Evolutionary conservation across 2,329 filamentous ascomycete genomes (phyloP).

Genomic region (Didymella pomorum): DNA sequence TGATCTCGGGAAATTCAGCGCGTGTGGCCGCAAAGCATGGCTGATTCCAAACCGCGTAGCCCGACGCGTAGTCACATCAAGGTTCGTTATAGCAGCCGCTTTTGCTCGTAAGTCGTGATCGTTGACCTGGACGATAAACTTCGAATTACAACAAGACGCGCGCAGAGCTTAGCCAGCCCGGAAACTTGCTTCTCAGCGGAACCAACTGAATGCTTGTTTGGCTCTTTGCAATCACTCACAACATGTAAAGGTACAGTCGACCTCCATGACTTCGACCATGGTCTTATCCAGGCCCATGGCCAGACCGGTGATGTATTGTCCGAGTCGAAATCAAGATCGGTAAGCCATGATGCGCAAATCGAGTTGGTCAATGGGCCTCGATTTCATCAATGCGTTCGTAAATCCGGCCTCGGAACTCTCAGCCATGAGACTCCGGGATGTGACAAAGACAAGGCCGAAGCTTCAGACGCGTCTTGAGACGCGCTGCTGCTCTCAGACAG

Average conservation of each 20-base stretch:
- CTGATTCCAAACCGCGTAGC: background rate
- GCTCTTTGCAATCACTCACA: background rate
- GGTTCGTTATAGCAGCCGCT: too few species aligned
- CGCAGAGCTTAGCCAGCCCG: background rate
- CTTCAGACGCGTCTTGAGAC: constrained; percentile 15
- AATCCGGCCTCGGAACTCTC: background rate
- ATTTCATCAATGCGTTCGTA: background rate
- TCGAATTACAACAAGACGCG: background rate
- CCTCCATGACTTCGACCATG: background rate
- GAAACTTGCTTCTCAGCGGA: background rate
- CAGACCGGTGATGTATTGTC: background rate
- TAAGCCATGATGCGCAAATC: background rate
- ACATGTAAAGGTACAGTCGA: too few species aligned
- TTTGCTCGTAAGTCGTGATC: too few species aligned
- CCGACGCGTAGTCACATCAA: background rate
- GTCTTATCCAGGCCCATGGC: background rate
- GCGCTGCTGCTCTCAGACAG: constrained; percentile 5
- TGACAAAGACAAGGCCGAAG: background rate
- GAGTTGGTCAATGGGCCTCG: background rate
- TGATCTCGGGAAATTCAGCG: too few species aligned
- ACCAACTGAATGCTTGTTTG: background rate
- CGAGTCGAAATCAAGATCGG: background rate
- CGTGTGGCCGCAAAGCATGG: background rate
- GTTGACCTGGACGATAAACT: background rate
- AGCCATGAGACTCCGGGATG: background rate